Conservation (phyloP, 2,329 filamentous ascomycete species). For the Domatiomyces catenatus region DNA sequence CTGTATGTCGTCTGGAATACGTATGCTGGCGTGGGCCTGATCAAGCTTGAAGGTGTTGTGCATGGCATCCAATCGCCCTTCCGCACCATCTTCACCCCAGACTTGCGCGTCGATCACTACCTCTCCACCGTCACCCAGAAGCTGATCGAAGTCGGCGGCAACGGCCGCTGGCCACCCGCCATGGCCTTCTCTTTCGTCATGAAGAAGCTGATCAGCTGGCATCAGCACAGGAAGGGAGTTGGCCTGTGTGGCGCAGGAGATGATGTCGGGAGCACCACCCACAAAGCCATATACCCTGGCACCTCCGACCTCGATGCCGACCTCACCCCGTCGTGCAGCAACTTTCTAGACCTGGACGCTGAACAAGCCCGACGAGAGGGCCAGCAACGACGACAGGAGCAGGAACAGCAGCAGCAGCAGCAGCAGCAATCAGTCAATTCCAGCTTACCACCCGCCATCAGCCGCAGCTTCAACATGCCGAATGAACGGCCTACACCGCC, state of each 20-base stretch:
- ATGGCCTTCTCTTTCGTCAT: constrained; percentile 57
- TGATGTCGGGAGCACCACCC: constrained; percentile 3
- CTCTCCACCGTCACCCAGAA: constrained; percentile 54
- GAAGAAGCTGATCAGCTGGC: constrained; percentile 55
- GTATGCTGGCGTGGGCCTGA: constrained; percentile 54
- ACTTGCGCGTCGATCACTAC: constrained; percentile 50
- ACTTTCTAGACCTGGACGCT: background rate
- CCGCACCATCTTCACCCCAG: constrained; percentile 50
- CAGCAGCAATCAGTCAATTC: background rate
- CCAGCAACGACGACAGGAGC: background rate
- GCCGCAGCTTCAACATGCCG: background rate
- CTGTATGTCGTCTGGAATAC: constrained; percentile 58
- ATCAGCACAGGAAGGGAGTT: constrained; percentile 25
- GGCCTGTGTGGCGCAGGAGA: constrained; percentile 3
- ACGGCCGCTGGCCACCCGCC: constrained; percentile 48
- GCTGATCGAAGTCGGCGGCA: constrained; percentile 47
- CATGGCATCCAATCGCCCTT: constrained; percentile 48
- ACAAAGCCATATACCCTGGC: background rate
- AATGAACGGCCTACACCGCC: too few relatives aligned
- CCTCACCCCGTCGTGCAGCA: background rate
- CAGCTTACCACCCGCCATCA: background rate
- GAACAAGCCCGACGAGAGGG: background rate
- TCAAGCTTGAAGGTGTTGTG: constrained; percentile 57
- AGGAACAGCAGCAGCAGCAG: background rate
- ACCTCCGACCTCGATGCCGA: background rate